phyloP scores from a whole-genome alignment of 2,329 filamentous ascomycete species.

The Tolypocladium inflatum region DNA sequence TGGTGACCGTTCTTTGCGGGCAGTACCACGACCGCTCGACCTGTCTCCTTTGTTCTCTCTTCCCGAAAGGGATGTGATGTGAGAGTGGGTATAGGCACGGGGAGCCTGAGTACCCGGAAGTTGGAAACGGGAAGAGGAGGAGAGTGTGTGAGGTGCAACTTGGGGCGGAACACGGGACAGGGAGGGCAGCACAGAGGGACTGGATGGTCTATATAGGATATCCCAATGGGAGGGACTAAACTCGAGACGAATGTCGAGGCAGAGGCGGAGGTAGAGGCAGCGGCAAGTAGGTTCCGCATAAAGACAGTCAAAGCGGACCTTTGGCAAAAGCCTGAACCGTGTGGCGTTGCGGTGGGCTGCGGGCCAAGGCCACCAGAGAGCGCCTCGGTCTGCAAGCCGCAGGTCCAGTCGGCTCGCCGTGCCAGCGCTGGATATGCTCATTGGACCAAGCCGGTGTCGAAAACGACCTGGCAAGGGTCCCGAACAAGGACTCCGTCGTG shows the following conservation, averaged over 20 bases:
- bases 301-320: not conserved
- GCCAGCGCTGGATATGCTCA: not conserved
- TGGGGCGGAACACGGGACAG: not conserved
- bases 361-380: not conserved
- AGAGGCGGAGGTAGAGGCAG: not conserved
- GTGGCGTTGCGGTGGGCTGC: not conserved
- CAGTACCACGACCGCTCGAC: not conserved
- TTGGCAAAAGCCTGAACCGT: not conserved
- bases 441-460: not conserved
- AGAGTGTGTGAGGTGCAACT: too few relatives aligned
- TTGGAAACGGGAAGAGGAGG: too few relatives aligned
- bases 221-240: not conserved
- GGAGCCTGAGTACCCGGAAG: not conserved
- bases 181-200: not conserved
- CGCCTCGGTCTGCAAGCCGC: not conserved
- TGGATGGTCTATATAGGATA: not conserved
- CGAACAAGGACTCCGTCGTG: not conserved
- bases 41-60: not conserved
- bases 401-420: not conserved
- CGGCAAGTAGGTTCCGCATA: not conserved
- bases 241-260: not conserved
- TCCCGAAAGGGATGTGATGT: not conserved
- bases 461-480: not conserved
- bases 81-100: not conserved
- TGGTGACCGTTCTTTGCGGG: constrained; percentile 4